Evolutionary conservation across 495 filamentous ascomycete genomes (phyloP).

Genomic region (Tuber calosporum): DNA sequence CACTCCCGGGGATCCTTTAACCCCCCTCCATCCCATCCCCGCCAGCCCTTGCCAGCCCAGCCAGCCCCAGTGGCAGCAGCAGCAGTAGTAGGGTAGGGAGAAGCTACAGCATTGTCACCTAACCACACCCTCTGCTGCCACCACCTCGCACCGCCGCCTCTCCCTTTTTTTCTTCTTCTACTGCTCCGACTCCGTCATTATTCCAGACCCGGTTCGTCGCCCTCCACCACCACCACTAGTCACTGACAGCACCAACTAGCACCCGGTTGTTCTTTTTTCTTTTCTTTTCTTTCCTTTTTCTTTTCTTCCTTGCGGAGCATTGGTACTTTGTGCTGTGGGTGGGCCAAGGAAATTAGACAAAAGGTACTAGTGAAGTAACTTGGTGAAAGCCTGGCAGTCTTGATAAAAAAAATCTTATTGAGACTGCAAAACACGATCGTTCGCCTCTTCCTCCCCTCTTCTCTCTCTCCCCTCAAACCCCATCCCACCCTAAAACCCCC

Average conservation of each 20-base stretch:
- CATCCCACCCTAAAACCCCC: background rate
- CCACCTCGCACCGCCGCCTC: background rate
- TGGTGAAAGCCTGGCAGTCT: background rate
- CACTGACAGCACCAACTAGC: background rate
- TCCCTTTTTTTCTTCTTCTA: background rate
- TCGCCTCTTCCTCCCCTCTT: background rate
- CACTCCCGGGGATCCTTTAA: slow-evolving; percentile 19
- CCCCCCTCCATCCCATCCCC: slow-evolving; percentile 35
- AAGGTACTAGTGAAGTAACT: slow-evolving; percentile 5
- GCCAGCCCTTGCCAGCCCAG: slow-evolving; percentile 33
- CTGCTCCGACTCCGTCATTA: slow-evolving; percentile 1
- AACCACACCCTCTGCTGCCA: background rate
- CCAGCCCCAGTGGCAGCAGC: slow-evolving; percentile 15
- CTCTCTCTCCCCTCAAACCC: background rate
- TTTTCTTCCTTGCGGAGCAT: background rate
- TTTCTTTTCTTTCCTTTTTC: background rate
- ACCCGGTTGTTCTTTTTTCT: slow-evolving; percentile 2
- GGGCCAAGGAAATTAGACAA: slow-evolving; percentile 1
- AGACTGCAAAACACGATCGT: background rate
- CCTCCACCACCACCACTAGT: background rate
- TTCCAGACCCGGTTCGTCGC: slow-evolving; percentile 1
- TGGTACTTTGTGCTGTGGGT: slow-evolving; percentile 3
- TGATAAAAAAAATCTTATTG: slow-evolving; percentile 1
- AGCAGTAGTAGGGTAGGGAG: too few species aligned
- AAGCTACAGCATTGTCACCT: background rate